phyloP scores from a whole-genome alignment of 2,329 filamentous ascomycete genomes.

The Fusarium sp. region DNA sequence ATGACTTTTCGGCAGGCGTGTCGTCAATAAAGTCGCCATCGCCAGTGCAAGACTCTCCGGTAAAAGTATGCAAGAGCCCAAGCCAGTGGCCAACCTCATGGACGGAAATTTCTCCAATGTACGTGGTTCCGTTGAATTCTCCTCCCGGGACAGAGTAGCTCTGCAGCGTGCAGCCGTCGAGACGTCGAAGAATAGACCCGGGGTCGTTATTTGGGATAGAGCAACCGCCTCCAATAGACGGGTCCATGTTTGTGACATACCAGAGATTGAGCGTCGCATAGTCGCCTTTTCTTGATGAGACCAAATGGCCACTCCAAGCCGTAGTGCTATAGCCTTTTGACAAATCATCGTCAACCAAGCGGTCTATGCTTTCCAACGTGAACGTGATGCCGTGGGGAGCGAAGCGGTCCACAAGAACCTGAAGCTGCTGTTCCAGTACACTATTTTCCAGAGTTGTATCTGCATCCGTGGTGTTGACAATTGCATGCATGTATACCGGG shows the following conservation, averaged over 20 bases:
- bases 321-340: neutral
- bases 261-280: conserved; percentile 6
- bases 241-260: conserved; percentile 11
- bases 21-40: conserved; percentile 1
- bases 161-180: conserved; percentile 1
- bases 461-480: neutral
- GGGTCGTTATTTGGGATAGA: neutral
- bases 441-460: neutral
- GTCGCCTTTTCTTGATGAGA: conserved; percentile 1
- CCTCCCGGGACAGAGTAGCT: neutral
- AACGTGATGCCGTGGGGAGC: neutral
- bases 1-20: neutral
- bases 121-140: neutral
- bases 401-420: neutral
- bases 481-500: neutral
- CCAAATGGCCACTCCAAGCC: neutral
- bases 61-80: neutral
- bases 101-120: neutral
- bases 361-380: neutral
- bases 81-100: conserved; percentile 12
- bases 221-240: conserved; percentile 2
- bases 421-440: neutral
- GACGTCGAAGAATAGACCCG: neutral
- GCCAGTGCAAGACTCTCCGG: neutral
- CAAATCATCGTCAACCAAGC: neutral